Evolutionary conservation across 2,329 filamentous ascomycete species (phyloP), one percentile per base, ranked within the genome.

Genomic region (Aspergillus caelatus): DNA sequence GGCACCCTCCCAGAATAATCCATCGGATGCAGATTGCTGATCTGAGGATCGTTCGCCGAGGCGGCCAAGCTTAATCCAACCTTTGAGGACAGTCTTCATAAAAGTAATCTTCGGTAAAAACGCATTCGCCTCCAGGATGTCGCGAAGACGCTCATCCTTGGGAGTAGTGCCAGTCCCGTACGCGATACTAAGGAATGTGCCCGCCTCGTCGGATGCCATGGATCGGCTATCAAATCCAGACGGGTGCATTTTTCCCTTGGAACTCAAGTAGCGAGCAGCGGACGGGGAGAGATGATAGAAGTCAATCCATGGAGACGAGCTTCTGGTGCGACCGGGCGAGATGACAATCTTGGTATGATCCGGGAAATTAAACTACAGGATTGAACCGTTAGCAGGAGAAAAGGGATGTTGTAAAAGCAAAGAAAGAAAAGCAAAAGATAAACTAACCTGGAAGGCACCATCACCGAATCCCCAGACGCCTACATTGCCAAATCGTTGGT

Each of bases 321-420:
- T 75, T 61, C 77, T 71, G n/a, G 74, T 75, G 43, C 74, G 76
- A 19, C 74, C 76, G 16, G 76, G 74, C 5, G 81, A 79, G 39
- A 84, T 72, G n/a, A 83, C 77, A 14, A 84, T 74, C 66, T 84
- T 84, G 14, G 82, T 84, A 64, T 84, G 82, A 61, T 84, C 82
- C 2, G 82, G 82, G 67, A 84, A 84, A 66, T 84, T 84, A 73
- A 84, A 83, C 72, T 80, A 41, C 52, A 26, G 30, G 30, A 1
- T 1, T 32, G 11, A 3, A 11, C 21, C 12, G 21, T 62, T 30
- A 59, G 53, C 10, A 50, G 9, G 58, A 39, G 39, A 1, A 32
- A 19, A n/a, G 62, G 8, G 65, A 28, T 16, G 41, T 5, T 19
- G 36, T 3, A 9, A 9, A 19, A 41, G 16, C 1, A 19, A 41